Evolutionary conservation across 225 moss, liverwort and hornwort species (phyloP).

Genomic region (Marchantia polymorpha): DNA sequence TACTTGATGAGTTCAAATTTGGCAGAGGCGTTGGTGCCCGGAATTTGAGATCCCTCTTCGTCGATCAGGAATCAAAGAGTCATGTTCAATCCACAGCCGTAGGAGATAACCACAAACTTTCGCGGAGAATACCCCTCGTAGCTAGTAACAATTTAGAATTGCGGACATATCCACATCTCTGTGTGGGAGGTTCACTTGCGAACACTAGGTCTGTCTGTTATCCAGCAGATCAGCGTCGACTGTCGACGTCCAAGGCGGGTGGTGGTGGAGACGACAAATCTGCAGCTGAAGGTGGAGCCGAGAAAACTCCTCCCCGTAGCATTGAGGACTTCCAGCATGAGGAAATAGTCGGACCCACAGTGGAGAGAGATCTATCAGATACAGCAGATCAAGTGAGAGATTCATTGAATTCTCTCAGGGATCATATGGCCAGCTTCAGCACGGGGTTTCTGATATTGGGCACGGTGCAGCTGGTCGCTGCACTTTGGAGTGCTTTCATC

Average conservation of each 20-base stretch:
- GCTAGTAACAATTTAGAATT: neutral
- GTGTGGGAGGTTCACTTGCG: neutral
- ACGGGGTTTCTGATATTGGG: constrained; percentile 59
- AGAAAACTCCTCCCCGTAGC: constrained; percentile 7
- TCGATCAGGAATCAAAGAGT: neutral
- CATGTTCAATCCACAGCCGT: neutral
- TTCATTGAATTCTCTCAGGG: constrained; percentile 44
- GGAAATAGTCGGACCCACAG: constrained; percentile 90
- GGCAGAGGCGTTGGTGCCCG: neutral
- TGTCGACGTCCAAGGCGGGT: neutral
- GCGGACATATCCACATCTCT: neutral
- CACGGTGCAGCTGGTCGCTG: constrained; percentile 51
- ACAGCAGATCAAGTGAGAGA: constrained; percentile 65
- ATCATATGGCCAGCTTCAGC: constrained; percentile 53
- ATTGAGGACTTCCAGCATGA: constrained; percentile 83
- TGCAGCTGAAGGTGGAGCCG: neutral
- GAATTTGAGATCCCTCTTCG: neutral
- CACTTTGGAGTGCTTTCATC: constrained; percentile 46
- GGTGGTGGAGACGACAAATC: neutral
- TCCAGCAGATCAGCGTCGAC: neutral
- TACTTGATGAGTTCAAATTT: neutral
- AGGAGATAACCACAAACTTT: neutral
- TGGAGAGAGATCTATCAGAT: constrained; percentile 73
- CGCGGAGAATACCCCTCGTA: neutral
- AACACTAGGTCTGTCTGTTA: neutral